Conservation (phyloP, 305 asterid species). For the Rubia peregrina region DNA sequence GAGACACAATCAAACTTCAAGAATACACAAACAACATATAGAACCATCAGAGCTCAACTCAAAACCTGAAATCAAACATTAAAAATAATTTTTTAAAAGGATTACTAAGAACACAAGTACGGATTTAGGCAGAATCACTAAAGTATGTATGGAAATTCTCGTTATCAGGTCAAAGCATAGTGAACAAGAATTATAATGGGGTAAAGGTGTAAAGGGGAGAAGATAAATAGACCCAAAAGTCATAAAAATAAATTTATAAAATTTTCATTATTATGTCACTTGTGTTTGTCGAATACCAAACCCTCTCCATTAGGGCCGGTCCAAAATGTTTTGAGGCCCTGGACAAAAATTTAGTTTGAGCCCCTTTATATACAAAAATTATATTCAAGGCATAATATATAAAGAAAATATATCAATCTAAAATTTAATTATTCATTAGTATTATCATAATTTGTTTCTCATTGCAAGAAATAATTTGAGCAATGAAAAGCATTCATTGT, state of each 20-base stretch:
- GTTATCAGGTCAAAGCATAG: slow-evolving; percentile 18
- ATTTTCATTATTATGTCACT: background rate
- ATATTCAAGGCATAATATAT: no score
- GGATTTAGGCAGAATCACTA: slow-evolving; percentile 12
- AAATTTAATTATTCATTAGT: no score
- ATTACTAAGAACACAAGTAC: slow-evolving; percentile 4
- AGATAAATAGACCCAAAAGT: slow-evolving; percentile 13
- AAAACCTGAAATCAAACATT: slow-evolving; percentile 2
- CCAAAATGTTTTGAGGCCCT: no score
- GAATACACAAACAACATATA: background rate
- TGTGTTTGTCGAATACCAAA: no score
- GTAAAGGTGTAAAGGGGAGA: slow-evolving; percentile 12
- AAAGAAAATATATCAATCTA: no score
- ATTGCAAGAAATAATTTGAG: no score
- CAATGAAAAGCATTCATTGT: no score
- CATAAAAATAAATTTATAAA: background rate
- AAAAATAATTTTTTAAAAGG: background rate
- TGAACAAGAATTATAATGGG: slow-evolving; percentile 13
- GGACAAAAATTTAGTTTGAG: no score
- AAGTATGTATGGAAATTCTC: slow-evolving; percentile 4
- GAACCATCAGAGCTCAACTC: background rate
- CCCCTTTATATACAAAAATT: no score
- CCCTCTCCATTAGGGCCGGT: no score
- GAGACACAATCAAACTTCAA: background rate
- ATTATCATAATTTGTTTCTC: no score